These are phyloP conservation scores for Diutina ranongensis DNA, from an alignment of 1,139 yeast genomes.

Conservation along the genomic window DNA sequence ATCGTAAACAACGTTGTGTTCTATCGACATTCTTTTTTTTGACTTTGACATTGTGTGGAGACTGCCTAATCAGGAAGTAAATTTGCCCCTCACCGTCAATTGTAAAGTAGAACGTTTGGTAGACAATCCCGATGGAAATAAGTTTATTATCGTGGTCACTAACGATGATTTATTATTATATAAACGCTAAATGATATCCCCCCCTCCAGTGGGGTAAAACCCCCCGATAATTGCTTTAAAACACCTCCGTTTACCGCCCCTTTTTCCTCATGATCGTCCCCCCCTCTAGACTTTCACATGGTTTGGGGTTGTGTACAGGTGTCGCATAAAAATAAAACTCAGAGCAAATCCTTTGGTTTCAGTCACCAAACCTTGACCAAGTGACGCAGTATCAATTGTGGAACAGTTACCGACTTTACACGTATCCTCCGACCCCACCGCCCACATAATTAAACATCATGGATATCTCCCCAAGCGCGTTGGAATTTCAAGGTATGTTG, in stretches of 20 bases:
- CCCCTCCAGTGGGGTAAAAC: no score
- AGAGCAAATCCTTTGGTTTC: conserved; percentile 3
- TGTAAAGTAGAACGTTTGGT: no score
- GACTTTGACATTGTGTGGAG: no score
- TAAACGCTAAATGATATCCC: no score
- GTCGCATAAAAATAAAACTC: conserved; percentile 4
- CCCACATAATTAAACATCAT: conserved; percentile 17
- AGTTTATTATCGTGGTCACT: no score
- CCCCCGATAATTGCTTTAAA: background rate
- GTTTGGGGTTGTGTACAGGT: background rate
- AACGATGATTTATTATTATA: no score
- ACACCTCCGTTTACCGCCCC: background rate
- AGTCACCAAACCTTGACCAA: background rate
- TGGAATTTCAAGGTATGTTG: conserved; percentile 59
- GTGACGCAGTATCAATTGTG: background rate
- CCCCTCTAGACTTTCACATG: background rate
- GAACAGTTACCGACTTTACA: background rate
- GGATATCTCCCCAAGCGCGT: conserved; percentile 49
- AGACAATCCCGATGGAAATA: no score
- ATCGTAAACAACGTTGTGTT: no score
- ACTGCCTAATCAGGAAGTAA: background rate
- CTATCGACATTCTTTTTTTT: no score
- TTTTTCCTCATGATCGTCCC: background rate
- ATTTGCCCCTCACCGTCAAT: background rate
- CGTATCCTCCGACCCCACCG: background rate